Base-by-base conservation (phyloP, 441 rosid genomes). In the Jatropha multifida region DNA sequence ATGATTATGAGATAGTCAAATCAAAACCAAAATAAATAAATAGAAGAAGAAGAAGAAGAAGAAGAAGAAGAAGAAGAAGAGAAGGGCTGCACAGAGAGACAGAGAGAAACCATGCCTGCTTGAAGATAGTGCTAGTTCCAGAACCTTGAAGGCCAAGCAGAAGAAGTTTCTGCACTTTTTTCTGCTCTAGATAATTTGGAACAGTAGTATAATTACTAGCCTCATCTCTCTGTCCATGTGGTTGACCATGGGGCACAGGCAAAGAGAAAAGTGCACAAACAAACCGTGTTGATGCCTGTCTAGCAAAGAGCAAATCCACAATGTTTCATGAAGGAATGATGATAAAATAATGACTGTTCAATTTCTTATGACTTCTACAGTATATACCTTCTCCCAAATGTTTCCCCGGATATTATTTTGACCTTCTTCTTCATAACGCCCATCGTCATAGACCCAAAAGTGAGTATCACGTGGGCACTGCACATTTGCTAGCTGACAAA, bases 351-450 rank as follows among this genome's bases (percentile, higher is more conserved):
- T 46, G 44, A 67, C 54, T 38, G 38, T 44, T 26, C 26, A 48
- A 49, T 64, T 38, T 27, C 59, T 9, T 65, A 56, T 38, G 55
- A 84, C 68, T 62, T 56, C 68, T 49, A 26, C 68, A 32, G 20
- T 62, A 81, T 68, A 64, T 79, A 92, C 99, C 98, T 90, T 96
- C 85, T 94, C 98, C 99, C 99, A 96, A 77, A 96, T 96, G 83
- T 96, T 96, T 81, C 99, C 99, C 79, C 96, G 87, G 60, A 96
- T 96, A 78, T 94, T 96, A 80, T 94, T 96, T 80, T 94, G 98
- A 74, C 99, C 99, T 90, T 94, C 99, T 83, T 96, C 99, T 87
- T 94, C 99, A 46, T 96, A 96, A 69, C 96, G 96, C n/a, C 99
- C 98, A 83, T 94, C 99, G 48, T 96, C 98, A 38, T 94, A 96